These are phyloP conservation scores for Priceomyces haplophilus DNA, from an alignment of 805 yeast genomes.

Conservation along the genomic window DNA sequence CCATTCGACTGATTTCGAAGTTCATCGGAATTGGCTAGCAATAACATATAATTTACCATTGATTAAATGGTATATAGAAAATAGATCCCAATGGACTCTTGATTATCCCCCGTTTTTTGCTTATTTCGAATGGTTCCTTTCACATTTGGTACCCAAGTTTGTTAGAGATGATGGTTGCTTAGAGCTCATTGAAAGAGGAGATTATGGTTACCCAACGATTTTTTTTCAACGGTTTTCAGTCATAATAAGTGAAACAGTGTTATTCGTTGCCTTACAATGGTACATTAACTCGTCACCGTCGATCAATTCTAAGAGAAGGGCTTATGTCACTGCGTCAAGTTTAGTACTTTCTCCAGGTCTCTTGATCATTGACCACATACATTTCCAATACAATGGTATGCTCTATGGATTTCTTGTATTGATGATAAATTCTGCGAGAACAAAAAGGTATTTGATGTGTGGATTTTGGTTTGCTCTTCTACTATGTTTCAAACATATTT, in stretches of 20 bases:
- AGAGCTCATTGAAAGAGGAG: slow-evolving; percentile 60
- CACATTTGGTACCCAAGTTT: slow-evolving; percentile 62
- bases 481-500: slow-evolving; percentile 92
- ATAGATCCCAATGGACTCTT: slow-evolving; percentile 83
- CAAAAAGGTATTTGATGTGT: slow-evolving; percentile 53
- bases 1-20: slow-evolving; percentile 95
- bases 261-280: slow-evolving; percentile 70
- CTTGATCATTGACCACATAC: slow-evolving; percentile 88
- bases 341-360: slow-evolving; percentile 87
- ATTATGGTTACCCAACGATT: slow-evolving; percentile 74
- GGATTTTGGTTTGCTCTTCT: slow-evolving; percentile 71
- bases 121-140: slow-evolving; percentile 80
- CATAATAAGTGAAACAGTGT: slow-evolving; percentile 66
- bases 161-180: slow-evolving; percentile 77
- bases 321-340: slow-evolving; percentile 77
- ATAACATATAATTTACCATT: slow-evolving; percentile 76
- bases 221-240: slow-evolving; percentile 83
- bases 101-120: slow-evolving; percentile 99
- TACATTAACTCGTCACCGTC: slow-evolving; percentile 50
- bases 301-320: slow-evolving; percentile 40
- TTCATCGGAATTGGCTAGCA: slow-evolving; percentile 96
- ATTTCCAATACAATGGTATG: slow-evolving; percentile 95
- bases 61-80: slow-evolving; percentile 77
- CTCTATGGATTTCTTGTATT: slow-evolving; percentile 79
- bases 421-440: slow-evolving; percentile 68